Evolutionary conservation across 139 green algal genomes (phyloP).

Genomic region (Axilococcus clingmanii): DNA sequence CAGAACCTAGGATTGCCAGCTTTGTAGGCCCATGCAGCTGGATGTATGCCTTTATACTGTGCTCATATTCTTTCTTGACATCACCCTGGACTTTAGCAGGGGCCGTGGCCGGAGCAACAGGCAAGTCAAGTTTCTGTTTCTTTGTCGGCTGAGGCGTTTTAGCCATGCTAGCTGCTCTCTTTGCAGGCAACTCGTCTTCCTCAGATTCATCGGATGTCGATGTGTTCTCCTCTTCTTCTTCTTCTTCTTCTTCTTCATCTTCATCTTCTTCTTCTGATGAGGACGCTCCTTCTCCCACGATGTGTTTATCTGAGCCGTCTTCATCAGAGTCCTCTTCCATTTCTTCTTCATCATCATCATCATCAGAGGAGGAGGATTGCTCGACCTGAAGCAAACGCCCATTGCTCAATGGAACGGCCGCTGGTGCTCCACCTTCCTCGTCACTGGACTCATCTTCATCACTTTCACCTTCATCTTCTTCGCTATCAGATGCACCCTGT

Average conservation of each 20-base stretch:
- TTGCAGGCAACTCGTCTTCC: neutral
- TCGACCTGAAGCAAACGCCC: neutral
- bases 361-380: neutral
- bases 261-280: slow-evolving; percentile 1
- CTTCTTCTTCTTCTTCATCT: neutral
- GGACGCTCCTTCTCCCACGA: neutral
- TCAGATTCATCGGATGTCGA: neutral
- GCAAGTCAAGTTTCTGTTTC: neutral
- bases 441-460: slow-evolving; percentile 1
- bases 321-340: slow-evolving; percentile 3
- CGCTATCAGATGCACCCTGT: neutral
- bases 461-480: slow-evolving; percentile 7
- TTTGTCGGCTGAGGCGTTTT: neutral
- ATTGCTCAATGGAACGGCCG: neutral
- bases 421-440: neutral
- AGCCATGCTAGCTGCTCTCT: neutral
- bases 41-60: slow-evolving; percentile 3
- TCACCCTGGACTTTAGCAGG: slow-evolving; percentile 4
- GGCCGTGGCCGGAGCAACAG: slow-evolving; percentile 3
- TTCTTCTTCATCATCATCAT: slow-evolving; percentile 1
- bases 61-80: slow-evolving; percentile 2
- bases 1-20: slow-evolving; percentile 1
- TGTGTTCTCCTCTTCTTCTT: slow-evolving; percentile 2
- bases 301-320: neutral
- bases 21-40: slow-evolving; percentile 7